Evolutionary conservation across 2,329 filamentous ascomycete genomes (phyloP).

Genomic region (Calonectria honghensis): DNA sequence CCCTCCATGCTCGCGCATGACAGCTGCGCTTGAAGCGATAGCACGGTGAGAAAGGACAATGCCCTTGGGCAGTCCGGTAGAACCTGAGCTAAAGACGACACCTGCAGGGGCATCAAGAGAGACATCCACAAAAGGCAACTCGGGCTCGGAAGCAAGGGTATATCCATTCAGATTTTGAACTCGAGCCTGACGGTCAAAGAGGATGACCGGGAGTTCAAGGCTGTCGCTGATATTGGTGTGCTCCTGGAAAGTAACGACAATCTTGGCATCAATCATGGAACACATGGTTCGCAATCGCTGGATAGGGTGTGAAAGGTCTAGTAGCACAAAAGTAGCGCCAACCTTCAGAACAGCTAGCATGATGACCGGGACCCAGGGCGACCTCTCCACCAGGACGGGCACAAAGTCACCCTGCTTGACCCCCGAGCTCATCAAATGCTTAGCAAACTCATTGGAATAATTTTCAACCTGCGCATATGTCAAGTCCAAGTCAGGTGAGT

Average conservation of each 20-base stretch:
- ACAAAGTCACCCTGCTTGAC: conserved; percentile 15
- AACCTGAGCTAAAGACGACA: conserved; percentile 13
- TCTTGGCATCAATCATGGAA: background rate
- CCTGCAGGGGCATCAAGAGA: background rate
- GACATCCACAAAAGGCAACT: background rate
- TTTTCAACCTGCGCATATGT: conserved; percentile 11
- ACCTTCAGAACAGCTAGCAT: conserved; percentile 8
- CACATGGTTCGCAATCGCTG: conserved; percentile 13
- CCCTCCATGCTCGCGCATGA: conserved; percentile 10
- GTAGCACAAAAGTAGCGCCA: conserved; percentile 3
- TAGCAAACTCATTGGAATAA: conserved; percentile 1
- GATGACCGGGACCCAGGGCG: conserved; percentile 8
- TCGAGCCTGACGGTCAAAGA: background rate
- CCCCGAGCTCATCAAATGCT: background rate
- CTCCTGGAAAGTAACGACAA: conserved; percentile 8
- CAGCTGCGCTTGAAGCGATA: conserved; percentile 8
- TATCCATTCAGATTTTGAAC: too few species aligned
- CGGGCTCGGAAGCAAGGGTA: background rate
- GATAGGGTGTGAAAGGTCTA: conserved; percentile 3
- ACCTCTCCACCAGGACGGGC: conserved; percentile 6
- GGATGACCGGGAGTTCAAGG: background rate
- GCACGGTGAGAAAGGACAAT: conserved; percentile 18
- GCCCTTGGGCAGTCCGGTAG: conserved; percentile 4
- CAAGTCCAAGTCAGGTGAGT: background rate
- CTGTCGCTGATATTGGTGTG: background rate